Conservation (phyloP, 176 grass and related monocot genomes). For the Bolboschoenus planiculmis region DNA sequence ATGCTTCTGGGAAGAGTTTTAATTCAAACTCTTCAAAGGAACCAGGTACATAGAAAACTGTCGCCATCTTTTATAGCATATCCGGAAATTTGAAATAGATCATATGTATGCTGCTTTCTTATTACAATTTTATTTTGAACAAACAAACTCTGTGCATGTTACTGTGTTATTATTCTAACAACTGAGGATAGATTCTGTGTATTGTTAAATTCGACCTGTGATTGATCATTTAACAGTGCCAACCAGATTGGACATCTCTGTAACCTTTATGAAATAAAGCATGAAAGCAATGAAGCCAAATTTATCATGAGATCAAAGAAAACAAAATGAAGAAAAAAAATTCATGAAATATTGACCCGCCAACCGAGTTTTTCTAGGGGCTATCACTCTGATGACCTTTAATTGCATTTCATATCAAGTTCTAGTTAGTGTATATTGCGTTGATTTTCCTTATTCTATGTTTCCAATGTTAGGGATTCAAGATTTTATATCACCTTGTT, state of each 20-base stretch:
- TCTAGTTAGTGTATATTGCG: background rate
- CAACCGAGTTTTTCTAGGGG: background rate
- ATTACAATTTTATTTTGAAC: background rate
- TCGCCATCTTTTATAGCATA: background rate
- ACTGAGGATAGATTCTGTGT: background rate
- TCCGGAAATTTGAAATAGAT: background rate
- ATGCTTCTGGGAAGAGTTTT: conserved; percentile 16
- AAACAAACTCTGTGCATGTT: background rate
- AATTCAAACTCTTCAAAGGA: conserved; percentile 37
- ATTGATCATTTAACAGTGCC: background rate
- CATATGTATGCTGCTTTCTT: background rate
- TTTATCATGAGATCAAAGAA: background rate
- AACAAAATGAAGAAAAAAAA: background rate
- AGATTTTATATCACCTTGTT: conserved; percentile 36
- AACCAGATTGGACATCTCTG: background rate
- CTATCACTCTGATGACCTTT: background rate
- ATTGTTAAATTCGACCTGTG: background rate
- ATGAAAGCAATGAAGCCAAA: background rate
- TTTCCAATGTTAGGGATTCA: conserved; percentile 16
- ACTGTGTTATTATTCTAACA: background rate
- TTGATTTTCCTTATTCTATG: background rate
- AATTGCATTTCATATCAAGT: background rate
- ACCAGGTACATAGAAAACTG: background rate
- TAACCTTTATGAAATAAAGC: background rate
- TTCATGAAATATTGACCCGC: background rate